These are phyloP conservation scores for Filobasidium floriforme DNA, from an alignment of 768 basidiomycete genomes.

Conservation along the genomic window DNA sequence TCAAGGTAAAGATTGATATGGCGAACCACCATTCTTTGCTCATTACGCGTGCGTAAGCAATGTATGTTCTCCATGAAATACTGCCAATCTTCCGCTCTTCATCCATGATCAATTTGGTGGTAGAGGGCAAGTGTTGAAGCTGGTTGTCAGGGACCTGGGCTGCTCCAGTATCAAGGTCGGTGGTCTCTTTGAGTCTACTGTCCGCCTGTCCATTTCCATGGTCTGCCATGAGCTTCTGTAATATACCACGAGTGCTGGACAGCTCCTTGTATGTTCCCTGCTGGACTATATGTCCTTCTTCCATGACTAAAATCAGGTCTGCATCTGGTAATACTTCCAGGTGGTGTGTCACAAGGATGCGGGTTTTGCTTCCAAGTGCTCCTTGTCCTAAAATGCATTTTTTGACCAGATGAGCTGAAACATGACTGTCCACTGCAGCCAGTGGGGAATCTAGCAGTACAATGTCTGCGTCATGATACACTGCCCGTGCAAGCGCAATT, in stretches of 20 bases:
- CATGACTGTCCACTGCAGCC: conserved; percentile 35
- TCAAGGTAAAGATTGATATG: conserved; percentile 48
- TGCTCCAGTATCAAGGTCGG: too few relatives aligned
- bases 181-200: conserved; percentile 33
- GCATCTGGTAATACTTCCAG: conserved; percentile 38
- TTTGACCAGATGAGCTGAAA: conserved; percentile 61
- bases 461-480: conserved; percentile 30
- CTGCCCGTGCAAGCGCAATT: conserved; percentile 36
- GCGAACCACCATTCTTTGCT: conserved; percentile 46
- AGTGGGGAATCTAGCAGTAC: conserved; percentile 42
- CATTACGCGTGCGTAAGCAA: conserved; percentile 49
- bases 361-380: conserved; percentile 53
- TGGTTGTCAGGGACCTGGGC: neutral
- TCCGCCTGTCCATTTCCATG: conserved; percentile 38
- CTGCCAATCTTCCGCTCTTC: conserved; percentile 58
- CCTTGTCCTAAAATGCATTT: conserved; percentile 53
- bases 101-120: conserved; percentile 48
- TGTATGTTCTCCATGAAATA: conserved; percentile 52
- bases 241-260: conserved; percentile 27
- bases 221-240: conserved; percentile 39
- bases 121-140: neutral
- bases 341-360: conserved; percentile 53
- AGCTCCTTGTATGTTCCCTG: conserved; percentile 53
- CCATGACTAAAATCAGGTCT: conserved; percentile 41
- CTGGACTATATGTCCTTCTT: conserved; percentile 51